Percentiles rank a stretch among this genome's conserved stretches.
Evolutionary conservation across 116 monocot genomes (phyloP).

Genomic region (Thalassia testudinum): DNA sequence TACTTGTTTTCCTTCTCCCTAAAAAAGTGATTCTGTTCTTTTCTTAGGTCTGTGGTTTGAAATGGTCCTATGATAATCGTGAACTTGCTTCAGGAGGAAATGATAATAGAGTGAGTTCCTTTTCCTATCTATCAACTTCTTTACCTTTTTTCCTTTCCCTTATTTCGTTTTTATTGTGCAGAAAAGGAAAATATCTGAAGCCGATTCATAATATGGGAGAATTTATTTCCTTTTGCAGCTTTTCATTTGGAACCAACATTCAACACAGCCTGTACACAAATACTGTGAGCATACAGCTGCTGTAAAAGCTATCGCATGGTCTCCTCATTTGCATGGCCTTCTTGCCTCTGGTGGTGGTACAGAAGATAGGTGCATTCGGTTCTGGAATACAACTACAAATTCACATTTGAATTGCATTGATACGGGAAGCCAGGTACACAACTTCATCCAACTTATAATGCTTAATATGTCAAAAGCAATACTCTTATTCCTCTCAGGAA

Average conservation of each 20-base stretch:
- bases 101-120: conserved; percentile 77
- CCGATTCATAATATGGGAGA: too few relatives aligned
- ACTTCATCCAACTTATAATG: too few relatives aligned
- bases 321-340: conserved; percentile 87
- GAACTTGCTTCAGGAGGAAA: conserved; percentile 98
- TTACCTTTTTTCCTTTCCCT: too few relatives aligned
- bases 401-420: conserved; percentile 70
- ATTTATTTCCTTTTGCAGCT: conserved; percentile 37
- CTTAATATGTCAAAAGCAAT: too few relatives aligned
- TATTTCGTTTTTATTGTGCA: too few relatives aligned
- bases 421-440: conserved; percentile 89
- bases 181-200: too few relatives aligned
- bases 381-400: conserved; percentile 93
- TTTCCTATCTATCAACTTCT: not conserved
- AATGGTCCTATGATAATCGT: conserved; percentile 97
- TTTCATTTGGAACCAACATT: conserved; percentile 94
- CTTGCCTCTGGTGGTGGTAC: conserved; percentile 98
- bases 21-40: not conserved
- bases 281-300: conserved; percentile 97
- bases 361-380: conserved; percentile 90
- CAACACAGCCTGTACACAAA: conserved; percentile 71
- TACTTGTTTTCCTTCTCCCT: too few relatives aligned
- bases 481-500: too few relatives aligned
- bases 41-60: conserved; percentile 85
- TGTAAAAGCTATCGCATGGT: conserved; percentile 99